Evolutionary conservation across 2,329 filamentous ascomycete species (phyloP), one percentile per base, ranked within the genome.

Genomic region (Aspergillus clavatus): DNA sequence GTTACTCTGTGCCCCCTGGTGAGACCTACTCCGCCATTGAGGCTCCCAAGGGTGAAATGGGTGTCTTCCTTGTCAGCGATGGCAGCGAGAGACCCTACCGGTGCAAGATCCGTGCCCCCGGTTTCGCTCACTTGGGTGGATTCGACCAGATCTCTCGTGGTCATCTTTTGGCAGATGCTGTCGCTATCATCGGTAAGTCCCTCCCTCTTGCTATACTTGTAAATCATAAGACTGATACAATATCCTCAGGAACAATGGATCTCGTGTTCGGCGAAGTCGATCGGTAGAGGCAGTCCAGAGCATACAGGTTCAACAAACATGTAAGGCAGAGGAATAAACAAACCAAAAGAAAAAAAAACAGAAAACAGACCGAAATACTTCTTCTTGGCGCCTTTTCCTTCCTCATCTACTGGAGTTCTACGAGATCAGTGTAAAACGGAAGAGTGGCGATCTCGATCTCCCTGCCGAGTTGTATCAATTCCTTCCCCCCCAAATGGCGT

Each of bases 41-140:
- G 78, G 93, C 94, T n/a, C 93, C 93, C 50, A 98, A 98, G 84
- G 93, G 93, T 61, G 93, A 98, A 77, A 98, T 98, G 93, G 93
- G 86, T 68, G 93, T 98, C 36, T 98, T 86, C 68, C 75, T 98
- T 41, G 93, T 98, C 62, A 95, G 87, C 66, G 93, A 98, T 66
- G 93, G 93, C 53, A 93, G 84, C 67, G 93, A 98, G 80, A 80
- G 93, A 64, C 93, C 93, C 38, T 98, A 98, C 76, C 81, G 94
- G 63, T 96, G 93, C 74, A 94, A 96, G 77, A 96, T 98, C 61
- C 84, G 93, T 60, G 91, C 94, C 28, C 93, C 93, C 47, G 93
- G 93, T 51, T 98, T 98, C 64, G 93, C 93, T 53, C 94, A 98
- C 73, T 73, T 98, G 70, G 82, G 81, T 62, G 91, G 89, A 56